Conservation (phyloP, 2,329 filamentous ascomycete genomes). For the Scleromitrula shiraiana region DNA sequence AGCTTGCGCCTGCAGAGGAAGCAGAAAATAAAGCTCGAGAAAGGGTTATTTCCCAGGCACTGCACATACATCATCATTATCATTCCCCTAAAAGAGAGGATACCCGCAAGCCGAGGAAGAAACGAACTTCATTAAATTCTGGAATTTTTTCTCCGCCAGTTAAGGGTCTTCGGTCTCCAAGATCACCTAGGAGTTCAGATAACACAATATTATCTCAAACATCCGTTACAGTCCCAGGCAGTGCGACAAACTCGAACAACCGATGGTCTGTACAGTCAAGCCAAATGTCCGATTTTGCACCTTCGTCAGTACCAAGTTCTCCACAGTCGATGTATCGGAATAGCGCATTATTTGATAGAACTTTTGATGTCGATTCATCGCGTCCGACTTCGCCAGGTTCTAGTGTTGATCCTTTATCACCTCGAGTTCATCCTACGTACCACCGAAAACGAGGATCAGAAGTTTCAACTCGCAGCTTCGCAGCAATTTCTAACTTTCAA, state of each 20-base stretch:
- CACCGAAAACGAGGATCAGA: constrained; percentile 51
- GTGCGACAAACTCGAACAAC: constrained; percentile 37
- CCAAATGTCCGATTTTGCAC: constrained; percentile 53
- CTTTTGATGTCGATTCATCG: constrained; percentile 55
- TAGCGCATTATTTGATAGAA: constrained; percentile 71
- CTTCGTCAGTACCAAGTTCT: constrained; percentile 73
- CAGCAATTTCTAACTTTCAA: constrained; percentile 29
- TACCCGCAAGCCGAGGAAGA: constrained; percentile 59
- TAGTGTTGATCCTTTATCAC: constrained; percentile 60
- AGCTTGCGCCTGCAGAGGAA: constrained; percentile 48
- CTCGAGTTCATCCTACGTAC: constrained; percentile 43
- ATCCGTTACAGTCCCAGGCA: constrained; percentile 45
- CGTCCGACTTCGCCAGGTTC: constrained; percentile 78
- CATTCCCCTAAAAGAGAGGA: constrained; percentile 61
- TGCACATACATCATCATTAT: constrained; percentile 94
- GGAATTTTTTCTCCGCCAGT: constrained; percentile 52
- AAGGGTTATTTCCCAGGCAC: constrained; percentile 53
- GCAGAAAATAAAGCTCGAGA: constrained; percentile 8
- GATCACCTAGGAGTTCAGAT: constrained; percentile 24
- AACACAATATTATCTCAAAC: constrained; percentile 36
- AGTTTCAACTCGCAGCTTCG: constrained; percentile 42
- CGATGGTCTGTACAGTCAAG: constrained; percentile 60
- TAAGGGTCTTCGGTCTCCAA: constrained; percentile 33
- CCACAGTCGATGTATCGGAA: constrained; percentile 66
- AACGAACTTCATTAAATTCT: constrained; percentile 55